These are phyloP conservation scores for Colletotrichum tabaci DNA, from an alignment of 2,329 filamentous ascomycete species.

Conservation along the genomic window DNA sequence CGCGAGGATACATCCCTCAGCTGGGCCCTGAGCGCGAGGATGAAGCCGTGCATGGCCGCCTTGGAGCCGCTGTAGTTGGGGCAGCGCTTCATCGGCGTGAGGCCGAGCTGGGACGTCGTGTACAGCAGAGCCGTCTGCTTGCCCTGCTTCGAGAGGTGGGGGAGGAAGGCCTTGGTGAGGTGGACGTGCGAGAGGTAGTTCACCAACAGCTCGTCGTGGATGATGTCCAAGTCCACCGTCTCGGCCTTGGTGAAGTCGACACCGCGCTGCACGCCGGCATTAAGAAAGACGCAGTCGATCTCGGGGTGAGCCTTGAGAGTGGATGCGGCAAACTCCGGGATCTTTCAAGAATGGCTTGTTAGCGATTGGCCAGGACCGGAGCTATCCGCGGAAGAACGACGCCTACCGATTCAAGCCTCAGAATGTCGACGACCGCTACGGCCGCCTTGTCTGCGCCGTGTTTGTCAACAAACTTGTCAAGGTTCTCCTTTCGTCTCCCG, in stretches of 20 bases:
- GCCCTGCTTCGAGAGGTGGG: slow-evolving; percentile 45
- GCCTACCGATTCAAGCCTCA: slow-evolving; percentile 5
- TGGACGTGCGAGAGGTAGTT: slow-evolving; percentile 50
- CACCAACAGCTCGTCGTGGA: slow-evolving; percentile 48
- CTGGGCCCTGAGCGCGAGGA: slow-evolving; percentile 44
- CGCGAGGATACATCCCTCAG: slow-evolving; percentile 33
- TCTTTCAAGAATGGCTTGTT: background rate
- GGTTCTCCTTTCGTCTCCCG: slow-evolving; percentile 63
- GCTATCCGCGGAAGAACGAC: background rate
- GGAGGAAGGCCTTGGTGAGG: slow-evolving; percentile 48
- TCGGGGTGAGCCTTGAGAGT: slow-evolving; percentile 56
- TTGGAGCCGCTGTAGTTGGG: slow-evolving; percentile 51
- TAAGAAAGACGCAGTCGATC: slow-evolving; percentile 71
- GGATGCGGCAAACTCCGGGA: slow-evolving; percentile 34
- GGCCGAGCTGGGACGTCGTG: slow-evolving; percentile 44
- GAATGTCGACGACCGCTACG: slow-evolving; percentile 41
- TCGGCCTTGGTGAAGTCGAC: slow-evolving; percentile 57
- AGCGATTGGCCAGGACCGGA: background rate
- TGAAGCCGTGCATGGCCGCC: slow-evolving; percentile 47
- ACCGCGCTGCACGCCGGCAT: slow-evolving; percentile 67
- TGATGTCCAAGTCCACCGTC: slow-evolving; percentile 48
- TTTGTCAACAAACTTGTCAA: slow-evolving; percentile 62
- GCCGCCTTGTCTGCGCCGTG: slow-evolving; percentile 58
- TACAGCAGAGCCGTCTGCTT: slow-evolving; percentile 41
- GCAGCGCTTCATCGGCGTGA: slow-evolving; percentile 27